Evolutionary conservation across 441 rosid genomes (phyloP).

Genomic region (Caryocar brasiliense): DNA sequence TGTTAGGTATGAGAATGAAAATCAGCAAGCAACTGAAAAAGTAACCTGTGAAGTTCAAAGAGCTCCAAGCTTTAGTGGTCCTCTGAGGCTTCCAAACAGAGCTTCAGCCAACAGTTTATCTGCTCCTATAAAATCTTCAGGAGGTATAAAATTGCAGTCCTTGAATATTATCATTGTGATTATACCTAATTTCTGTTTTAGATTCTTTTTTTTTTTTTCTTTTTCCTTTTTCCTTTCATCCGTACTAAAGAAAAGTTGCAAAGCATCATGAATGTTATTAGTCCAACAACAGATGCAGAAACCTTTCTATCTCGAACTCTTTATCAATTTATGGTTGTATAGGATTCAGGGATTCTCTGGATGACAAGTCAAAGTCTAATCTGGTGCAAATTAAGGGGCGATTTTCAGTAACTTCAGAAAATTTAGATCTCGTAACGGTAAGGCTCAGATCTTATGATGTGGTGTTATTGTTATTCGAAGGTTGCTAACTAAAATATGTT

Average conservation of each 20-base stretch:
- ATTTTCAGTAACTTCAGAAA: constrained; percentile 96
- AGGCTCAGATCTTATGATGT: constrained; percentile 15
- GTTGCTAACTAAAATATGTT: constrained; percentile 43
- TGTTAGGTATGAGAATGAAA: constrained; percentile 62
- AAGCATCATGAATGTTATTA: too few relatives aligned
- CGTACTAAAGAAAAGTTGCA: too few relatives aligned
- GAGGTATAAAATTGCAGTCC: constrained; percentile 43
- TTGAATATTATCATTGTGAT: constrained; percentile 1
- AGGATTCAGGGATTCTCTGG: constrained; percentile 90
- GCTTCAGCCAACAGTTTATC: constrained; percentile 98
- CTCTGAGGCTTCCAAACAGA: constrained; percentile 82
- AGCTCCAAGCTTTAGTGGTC: constrained; percentile 94
- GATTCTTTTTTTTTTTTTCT: too few relatives aligned
- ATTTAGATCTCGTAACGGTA: constrained; percentile 89
- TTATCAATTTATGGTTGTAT: constrained; percentile 11
- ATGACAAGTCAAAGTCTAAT: constrained; percentile 84
- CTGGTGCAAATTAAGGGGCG: constrained; percentile 93
- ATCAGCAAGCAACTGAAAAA: constrained; percentile 34
- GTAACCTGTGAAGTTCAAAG: constrained; percentile 40
- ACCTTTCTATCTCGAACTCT: too few relatives aligned
- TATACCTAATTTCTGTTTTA: too few relatives aligned
- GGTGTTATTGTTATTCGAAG: constrained; percentile 11
- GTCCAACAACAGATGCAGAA: too few relatives aligned
- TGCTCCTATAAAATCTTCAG: constrained; percentile 93
- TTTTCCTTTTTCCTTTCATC: too few relatives aligned